Evolutionary conservation across 495 filamentous ascomycete species (phyloP), one percentile per base, ranked within the genome.

Genomic region (Venustampulla echinocandica): DNA sequence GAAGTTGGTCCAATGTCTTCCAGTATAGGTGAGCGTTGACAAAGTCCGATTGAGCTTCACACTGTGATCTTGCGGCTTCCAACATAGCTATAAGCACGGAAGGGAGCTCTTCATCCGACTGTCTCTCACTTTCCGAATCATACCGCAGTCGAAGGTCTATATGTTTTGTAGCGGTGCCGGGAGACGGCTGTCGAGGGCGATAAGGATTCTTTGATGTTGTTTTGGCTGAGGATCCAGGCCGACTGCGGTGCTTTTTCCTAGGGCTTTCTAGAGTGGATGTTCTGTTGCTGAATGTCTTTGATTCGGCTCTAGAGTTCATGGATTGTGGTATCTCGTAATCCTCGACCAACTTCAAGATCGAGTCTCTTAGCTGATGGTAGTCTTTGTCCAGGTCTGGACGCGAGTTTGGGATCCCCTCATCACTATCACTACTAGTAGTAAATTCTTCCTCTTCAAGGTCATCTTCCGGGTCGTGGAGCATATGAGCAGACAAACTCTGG

Each of bases 281-380:
- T 14, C 79, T 69, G 52, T 83, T 82, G 59, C 78, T 82, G 56
- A 81, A 81, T 4, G 68, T 74, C 44, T 77, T 77, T 33, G 73
- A 69, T 45, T 72, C 64, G 19, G 64, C 69, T 23, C 77, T 73
- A 14, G 62, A 65, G 35, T 77, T 69, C 0, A 79, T 58, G 22
- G 69, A 75, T 33, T 78, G 75, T 2, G 82, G 82, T 17, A 84
- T 81, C 51, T 88, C 85, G 47, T 81, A 85, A 32, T 92, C 86
- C 50, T 84, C 76, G 14, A 92, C 81, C 2, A 95, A 71, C 56
- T 86, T 89, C 36, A 85, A 65, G 37, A 95, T 84, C 4, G 86
- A 84, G 25, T 85, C 81, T 45, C 90, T 83, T 6, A 94, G 66
- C 43, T 85, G 81, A 61, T 92, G 84, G 53, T 92, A 85, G 53